A percentile compares a stretch with the other conserved stretches of the same genome.
These are phyloP conservation scores for Claviceps arundinis DNA, from an alignment of 2,329 filamentous ascomycete species.

Conservation along the genomic window DNA sequence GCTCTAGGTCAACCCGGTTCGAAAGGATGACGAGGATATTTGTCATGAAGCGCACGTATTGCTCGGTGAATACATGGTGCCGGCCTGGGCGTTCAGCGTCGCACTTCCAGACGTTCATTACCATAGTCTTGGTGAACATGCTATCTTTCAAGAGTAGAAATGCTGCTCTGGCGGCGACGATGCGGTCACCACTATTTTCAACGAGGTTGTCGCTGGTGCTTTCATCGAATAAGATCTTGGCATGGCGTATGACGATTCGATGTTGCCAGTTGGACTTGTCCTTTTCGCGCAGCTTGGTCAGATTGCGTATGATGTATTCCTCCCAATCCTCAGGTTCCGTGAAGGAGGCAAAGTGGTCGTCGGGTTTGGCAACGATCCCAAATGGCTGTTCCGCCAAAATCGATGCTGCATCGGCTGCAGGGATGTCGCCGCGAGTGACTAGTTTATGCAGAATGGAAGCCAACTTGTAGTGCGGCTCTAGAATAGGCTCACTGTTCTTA, in stretches of 20 bases:
- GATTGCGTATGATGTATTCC: constrained; percentile 36
- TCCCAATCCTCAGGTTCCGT: constrained; percentile 45
- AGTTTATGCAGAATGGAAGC: constrained; percentile 73
- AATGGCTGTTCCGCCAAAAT: constrained; percentile 45
- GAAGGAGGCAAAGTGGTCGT: constrained; percentile 23
- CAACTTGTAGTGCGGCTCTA: constrained; percentile 90
- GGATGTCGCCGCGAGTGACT: constrained; percentile 40
- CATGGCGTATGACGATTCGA: constrained; percentile 68
- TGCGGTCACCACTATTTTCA: constrained; percentile 22
- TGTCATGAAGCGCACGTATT: constrained; percentile 75
- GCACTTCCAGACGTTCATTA: constrained; percentile 88
- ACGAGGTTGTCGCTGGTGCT: constrained; percentile 19
- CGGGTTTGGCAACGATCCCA: constrained; percentile 22
- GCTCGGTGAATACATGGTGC: constrained; percentile 83
- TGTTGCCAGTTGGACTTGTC: constrained; percentile 96
- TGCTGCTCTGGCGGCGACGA: constrained; percentile 61
- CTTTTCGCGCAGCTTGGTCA: constrained; percentile 45
- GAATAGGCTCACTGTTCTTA: constrained; percentile 56
- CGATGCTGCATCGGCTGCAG: constrained; percentile 33
- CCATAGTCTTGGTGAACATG: constrained; percentile 88
- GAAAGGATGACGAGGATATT: constrained; percentile 59
- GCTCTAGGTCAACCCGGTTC: constrained; percentile 65
- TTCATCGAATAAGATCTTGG: constrained; percentile 40
- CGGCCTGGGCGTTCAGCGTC: constrained; percentile 72
- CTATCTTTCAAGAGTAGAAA: constrained; percentile 60